Evolutionary conservation across 768 basidiomycete genomes (phyloP).

Genomic region (Boletus bicolor): DNA sequence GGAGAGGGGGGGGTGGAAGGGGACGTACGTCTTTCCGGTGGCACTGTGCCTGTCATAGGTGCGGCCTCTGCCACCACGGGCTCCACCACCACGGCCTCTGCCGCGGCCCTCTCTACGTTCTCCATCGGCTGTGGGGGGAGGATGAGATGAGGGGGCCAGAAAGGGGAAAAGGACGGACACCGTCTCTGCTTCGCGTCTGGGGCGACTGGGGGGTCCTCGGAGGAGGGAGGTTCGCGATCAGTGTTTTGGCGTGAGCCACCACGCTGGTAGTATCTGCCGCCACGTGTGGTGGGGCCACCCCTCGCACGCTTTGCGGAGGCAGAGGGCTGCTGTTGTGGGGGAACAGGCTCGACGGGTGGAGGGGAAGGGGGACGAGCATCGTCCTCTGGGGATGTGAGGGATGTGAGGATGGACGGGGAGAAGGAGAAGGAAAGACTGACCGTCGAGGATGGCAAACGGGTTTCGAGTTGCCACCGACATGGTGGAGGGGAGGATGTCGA

Average conservation of each 20-base stretch:
- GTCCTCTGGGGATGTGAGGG: constrained; percentile 37
- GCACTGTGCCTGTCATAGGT: constrained; percentile 83
- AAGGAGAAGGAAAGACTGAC: constrained; percentile 39
- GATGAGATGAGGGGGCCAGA: constrained; percentile 2
- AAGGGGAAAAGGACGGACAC: constrained; percentile 22
- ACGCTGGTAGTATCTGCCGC: constrained; percentile 67
- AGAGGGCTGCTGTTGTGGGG: constrained; percentile 31
- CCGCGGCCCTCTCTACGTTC: constrained; percentile 45
- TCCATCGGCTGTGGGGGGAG: constrained; percentile 35
- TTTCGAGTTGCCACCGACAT: constrained; percentile 93
- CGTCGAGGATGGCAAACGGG: constrained; percentile 80
- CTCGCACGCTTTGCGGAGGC: constrained; percentile 45
- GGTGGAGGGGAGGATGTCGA: constrained; percentile 17
- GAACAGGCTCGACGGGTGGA: constrained; percentile 28
- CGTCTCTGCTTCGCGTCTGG: constrained; percentile 34
- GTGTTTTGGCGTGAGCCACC: constrained; percentile 50
- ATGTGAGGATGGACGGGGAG: not conserved
- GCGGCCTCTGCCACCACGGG: constrained; percentile 63
- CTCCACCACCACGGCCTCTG: constrained; percentile 43
- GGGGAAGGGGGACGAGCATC: constrained; percentile 41
- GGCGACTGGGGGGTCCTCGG: constrained; percentile 35
- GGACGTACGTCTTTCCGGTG: constrained; percentile 75
- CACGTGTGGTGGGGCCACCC: constrained; percentile 60
- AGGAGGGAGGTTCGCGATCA: constrained; percentile 37
- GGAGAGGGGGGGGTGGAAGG: not conserved